A percentile compares a stretch with the other conserved stretches of the same genome.
Conservation (phyloP, 306 rosid genomes). For the Mimosa pudica region DNA sequence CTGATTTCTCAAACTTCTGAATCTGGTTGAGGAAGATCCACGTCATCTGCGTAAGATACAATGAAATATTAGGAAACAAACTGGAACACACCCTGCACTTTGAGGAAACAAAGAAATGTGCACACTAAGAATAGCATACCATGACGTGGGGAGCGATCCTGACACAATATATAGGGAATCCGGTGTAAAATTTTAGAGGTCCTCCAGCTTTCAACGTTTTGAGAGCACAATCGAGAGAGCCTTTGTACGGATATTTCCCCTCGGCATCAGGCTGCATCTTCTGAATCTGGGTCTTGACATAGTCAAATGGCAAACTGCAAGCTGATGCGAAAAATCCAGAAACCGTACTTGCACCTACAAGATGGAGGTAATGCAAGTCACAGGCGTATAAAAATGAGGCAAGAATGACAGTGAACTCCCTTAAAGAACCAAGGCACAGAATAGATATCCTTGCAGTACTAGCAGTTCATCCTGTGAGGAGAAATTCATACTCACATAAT, state of each 20-base stretch:
- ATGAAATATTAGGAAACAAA: not conserved
- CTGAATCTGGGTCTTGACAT: constrained; percentile 22
- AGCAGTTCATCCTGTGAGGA: not conserved
- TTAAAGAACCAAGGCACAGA: not conserved
- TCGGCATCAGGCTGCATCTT: constrained; percentile 23
- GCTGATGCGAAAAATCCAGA: constrained; percentile 26
- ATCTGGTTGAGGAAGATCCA: constrained; percentile 24
- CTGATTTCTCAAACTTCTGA: not conserved
- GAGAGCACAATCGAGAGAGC: constrained; percentile 20
- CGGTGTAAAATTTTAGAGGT: constrained; percentile 14
- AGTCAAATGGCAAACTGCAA: constrained; percentile 27
- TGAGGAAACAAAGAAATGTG: not conserved
- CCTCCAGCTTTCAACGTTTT: constrained; percentile 25
- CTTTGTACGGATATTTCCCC: constrained; percentile 1
- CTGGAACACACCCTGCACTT: not conserved
- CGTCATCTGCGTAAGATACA: constrained; percentile 1
- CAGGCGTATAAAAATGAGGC: not conserved
- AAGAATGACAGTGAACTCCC: not conserved
- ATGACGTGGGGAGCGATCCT: constrained; percentile 27
- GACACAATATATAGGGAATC: constrained; percentile 19
- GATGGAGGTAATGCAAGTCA: not conserved
- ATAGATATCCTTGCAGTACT: not conserved
- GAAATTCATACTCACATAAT: not conserved
- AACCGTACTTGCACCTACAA: constrained; percentile 8
- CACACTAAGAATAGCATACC: constrained; percentile 4